Evolutionary conservation across 495 filamentous ascomycete species (phyloP), one percentile per base, ranked within the genome.

Genomic region (Podospora pseudocomata): DNA sequence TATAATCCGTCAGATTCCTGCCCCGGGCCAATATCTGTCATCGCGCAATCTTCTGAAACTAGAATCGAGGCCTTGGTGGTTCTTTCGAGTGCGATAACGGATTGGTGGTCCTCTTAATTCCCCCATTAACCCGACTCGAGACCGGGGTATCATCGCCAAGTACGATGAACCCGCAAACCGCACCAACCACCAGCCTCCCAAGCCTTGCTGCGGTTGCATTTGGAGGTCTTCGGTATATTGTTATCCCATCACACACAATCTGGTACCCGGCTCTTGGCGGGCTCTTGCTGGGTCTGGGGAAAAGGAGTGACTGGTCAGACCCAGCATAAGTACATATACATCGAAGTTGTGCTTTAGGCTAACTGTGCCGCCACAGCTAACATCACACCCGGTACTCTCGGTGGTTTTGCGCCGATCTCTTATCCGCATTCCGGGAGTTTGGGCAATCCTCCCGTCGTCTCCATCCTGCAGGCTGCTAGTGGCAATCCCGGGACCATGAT

Each of bases 401-500:
- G 56, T 27, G 9, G 23, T 13, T 26, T 2, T 58, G 56, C 56
- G 20, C 20, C 56, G 3, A 15, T 3, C 13, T 27, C 56, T 61
- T 9, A 26, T 32, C 59, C 26, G 59, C 59, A 32, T 61, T 61
- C 59, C 59, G 27, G 59, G 16, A 16, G 59, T 18, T 26, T 61
- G 59, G 59, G 26, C 59, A 26, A 4, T 15, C 59, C 20, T 28
- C 26, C 26, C 23, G 26, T 30, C 5, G 5, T 18, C 23, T 26
- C 59, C 59, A 0, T 26, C 26, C 18, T 54, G 61, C 67, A 67
- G 70, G 60, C 54, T 72, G 65, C 66, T 67, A 73, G 65, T 67
- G 69, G 67, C 69, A 73, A 71, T 60, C 59, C 67, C 67, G 66
- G 71, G 66, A 20, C 34, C 58, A 58, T 32, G 57, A 69, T 71